Conservation (phyloP, 1,139 yeast species). For the Entelexis sorbosivorans region DNA sequence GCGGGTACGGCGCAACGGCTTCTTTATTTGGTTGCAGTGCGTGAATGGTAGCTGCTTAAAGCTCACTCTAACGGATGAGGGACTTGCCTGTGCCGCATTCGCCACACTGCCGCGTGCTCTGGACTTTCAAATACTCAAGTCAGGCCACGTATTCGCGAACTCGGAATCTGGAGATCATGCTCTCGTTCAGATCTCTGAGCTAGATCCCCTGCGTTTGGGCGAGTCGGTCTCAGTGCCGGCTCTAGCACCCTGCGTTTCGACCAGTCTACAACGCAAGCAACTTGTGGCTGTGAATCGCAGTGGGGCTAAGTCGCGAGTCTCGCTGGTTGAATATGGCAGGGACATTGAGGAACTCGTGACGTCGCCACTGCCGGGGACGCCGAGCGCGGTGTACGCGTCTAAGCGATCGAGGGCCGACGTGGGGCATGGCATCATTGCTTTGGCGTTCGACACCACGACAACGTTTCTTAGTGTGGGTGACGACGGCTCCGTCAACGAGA, state of each 20-base stretch:
- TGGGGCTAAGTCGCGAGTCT: slow-evolving; percentile 29
- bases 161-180: neutral
- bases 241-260: neutral
- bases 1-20: slow-evolving; percentile 36
- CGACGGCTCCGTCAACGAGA: slow-evolving; percentile 53
- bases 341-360: slow-evolving; percentile 53
- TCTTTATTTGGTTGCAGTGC: slow-evolving; percentile 64
- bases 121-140: slow-evolving; percentile 14
- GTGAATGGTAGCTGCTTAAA: slow-evolving; percentile 71
- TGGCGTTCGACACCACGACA: slow-evolving; percentile 37
- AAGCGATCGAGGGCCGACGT: slow-evolving; percentile 37
- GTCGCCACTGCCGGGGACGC: slow-evolving; percentile 58
- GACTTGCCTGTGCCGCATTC: slow-evolving; percentile 18
- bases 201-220: neutral
- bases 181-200: neutral
- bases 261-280: neutral
- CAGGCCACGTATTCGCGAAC: slow-evolving; percentile 21
- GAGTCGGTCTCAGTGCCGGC: neutral
- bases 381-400: slow-evolving; percentile 53
- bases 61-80: slow-evolving; percentile 37
- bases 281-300: neutral
- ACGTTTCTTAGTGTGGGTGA: slow-evolving; percentile 60
- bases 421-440: slow-evolving; percentile 34
- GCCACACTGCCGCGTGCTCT: neutral
- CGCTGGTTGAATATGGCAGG: slow-evolving; percentile 45